A percentile compares a stretch with the other conserved stretches of the same genome.
phyloP scores from a whole-genome alignment of 352 stramenopile genomes.

The Phytopythium mirpurense region DNA sequence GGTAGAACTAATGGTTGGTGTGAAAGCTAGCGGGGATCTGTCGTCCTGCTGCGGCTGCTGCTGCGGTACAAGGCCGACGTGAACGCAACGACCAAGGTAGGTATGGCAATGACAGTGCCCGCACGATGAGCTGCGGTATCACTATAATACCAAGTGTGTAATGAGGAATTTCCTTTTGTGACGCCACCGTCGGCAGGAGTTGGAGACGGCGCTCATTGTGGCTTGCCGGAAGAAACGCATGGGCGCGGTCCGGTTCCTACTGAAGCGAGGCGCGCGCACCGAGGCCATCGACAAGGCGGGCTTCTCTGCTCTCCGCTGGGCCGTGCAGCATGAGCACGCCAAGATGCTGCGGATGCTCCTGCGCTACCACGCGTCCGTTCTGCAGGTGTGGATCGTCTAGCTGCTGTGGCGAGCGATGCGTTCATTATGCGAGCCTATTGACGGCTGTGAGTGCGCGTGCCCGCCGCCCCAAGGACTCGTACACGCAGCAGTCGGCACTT shows the following conservation, averaged over 20 bases:
- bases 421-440: too few species aligned
- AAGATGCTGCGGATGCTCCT: slow-evolving; percentile 34
- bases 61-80: slow-evolving; percentile 56
- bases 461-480: slow-evolving; percentile 24
- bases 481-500: slow-evolving; percentile 38
- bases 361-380: slow-evolving; percentile 33
- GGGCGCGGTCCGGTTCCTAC: slow-evolving; percentile 27
- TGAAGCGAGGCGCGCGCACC: slow-evolving; percentile 29
- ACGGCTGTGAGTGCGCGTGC: too few species aligned
- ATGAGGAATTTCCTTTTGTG: too few species aligned
- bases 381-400: slow-evolving; percentile 20
- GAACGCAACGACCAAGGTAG: slow-evolving; percentile 43
- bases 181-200: too few species aligned
- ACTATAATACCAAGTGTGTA: too few species aligned
- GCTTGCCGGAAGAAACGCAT: slow-evolving; percentile 46
- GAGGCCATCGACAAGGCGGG: slow-evolving; percentile 37
- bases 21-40: slow-evolving; percentile 28
- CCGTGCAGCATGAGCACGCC: slow-evolving; percentile 25
- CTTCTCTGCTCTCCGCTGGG: slow-evolving; percentile 51
- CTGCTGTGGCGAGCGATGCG: too few species aligned
- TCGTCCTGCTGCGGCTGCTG: slow-evolving; percentile 41
- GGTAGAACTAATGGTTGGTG: not conserved
- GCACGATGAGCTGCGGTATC: too few species aligned
- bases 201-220: slow-evolving; percentile 47
- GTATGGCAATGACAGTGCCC: too few species aligned